These are phyloP conservation scores for Stephanodiscus minutulus DNA, from an alignment of 108 stramenopile species.

Conservation along the genomic window DNA sequence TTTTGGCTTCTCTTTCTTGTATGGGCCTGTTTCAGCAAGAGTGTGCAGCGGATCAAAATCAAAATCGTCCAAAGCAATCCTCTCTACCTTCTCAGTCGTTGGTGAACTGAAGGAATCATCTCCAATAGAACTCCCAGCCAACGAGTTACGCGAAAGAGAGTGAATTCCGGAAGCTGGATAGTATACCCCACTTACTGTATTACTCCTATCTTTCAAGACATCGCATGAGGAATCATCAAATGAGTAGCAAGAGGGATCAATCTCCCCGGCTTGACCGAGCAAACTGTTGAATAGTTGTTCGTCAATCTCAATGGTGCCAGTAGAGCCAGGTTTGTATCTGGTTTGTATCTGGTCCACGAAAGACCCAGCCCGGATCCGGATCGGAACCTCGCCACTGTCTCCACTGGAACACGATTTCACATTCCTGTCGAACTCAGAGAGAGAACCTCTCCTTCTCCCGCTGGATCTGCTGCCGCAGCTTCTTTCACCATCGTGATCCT, in stretches of 20 bases:
- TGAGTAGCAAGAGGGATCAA: not conserved
- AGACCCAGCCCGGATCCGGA: too few relatives aligned
- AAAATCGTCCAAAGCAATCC: not conserved
- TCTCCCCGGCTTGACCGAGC: not conserved
- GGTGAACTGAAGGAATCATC: not conserved
- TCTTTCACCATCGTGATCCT: too few relatives aligned
- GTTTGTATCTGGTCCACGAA: too few relatives aligned
- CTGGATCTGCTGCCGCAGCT: too few relatives aligned
- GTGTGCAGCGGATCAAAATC: conserved; percentile 4
- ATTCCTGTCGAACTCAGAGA: too few relatives aligned
- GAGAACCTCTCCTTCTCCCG: too few relatives aligned
- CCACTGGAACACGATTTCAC: too few relatives aligned
- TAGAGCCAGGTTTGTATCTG: too few relatives aligned
- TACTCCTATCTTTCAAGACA: not conserved
- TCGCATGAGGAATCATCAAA: too few relatives aligned
- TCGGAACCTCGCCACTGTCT: too few relatives aligned
- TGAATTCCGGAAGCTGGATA: conserved; percentile 12
- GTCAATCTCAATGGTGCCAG: not conserved
- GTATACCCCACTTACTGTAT: conserved; percentile 11
- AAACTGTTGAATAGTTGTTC: not conserved
- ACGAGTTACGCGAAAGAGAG: too few relatives aligned
- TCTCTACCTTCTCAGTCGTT: conserved; percentile 1
- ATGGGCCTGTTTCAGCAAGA: not conserved
- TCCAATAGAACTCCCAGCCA: too few relatives aligned
- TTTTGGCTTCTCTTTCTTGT: not conserved